phyloP scores from a whole-genome alignment of 106 monocot species.

The Phalaenopsis equestris region DNA sequence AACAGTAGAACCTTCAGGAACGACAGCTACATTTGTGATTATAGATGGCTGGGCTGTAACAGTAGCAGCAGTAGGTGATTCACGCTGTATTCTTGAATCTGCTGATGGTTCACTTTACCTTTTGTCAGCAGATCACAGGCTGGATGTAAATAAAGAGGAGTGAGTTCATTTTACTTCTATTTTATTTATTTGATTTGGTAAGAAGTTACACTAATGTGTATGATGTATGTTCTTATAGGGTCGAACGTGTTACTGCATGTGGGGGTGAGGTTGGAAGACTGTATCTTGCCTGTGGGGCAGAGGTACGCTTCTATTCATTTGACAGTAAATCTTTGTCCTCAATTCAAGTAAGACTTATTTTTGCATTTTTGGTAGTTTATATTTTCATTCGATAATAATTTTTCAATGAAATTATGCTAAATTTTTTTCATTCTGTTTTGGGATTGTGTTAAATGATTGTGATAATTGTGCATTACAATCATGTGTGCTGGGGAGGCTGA shows the following conservation, averaged over 20 bases:
- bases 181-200: neutral
- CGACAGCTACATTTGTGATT: conserved; percentile 89
- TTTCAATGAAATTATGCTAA: neutral
- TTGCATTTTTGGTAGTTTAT: neutral
- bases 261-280: conserved; percentile 89
- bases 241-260: conserved; percentile 60
- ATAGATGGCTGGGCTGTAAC: conserved; percentile 79
- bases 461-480: neutral
- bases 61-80: conserved; percentile 95
- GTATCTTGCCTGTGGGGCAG: conserved; percentile 52
- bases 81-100: conserved; percentile 86
- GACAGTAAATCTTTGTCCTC: too few species aligned
- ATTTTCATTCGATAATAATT: neutral
- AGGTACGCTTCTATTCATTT: conserved; percentile 32
- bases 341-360: neutral
- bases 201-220: neutral
- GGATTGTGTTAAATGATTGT: neutral
- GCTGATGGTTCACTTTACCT: conserved; percentile 75
- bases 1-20: conserved; percentile 71
- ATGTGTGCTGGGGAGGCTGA: neutral
- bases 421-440: neutral
- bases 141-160: conserved; percentile 83
- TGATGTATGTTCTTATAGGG: conserved; percentile 29
- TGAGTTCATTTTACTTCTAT: conserved; percentile 24
- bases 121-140: conserved; percentile 83